Conservation (phyloP, 371 early-diverging fungal species). For the Sanchytrium tribonematis region DNA sequence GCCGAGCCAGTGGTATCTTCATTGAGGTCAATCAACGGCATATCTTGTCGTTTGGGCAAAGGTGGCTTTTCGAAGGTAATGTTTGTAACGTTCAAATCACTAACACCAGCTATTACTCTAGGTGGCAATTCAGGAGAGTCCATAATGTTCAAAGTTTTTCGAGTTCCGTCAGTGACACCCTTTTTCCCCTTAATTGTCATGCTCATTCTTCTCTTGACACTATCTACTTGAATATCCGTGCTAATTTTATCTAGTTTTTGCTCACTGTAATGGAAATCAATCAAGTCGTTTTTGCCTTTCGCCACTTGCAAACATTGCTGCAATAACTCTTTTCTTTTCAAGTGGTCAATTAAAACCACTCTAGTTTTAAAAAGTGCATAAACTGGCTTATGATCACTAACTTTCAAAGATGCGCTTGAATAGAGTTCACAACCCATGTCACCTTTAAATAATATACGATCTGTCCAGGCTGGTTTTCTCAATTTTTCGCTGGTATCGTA, state of each 20-base stretch:
- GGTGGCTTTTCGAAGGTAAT: not conserved
- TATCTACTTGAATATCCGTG: not conserved
- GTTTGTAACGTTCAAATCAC: not conserved
- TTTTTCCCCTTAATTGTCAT: not conserved
- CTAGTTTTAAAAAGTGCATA: conserved; percentile 29
- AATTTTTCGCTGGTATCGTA: conserved; percentile 71
- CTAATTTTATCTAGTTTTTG: not conserved
- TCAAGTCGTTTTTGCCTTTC: not conserved
- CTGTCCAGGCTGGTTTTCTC: conserved; percentile 67
- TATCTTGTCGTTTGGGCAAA: not conserved
- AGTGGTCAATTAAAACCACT: conserved; percentile 5
- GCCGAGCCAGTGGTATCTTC: too few relatives aligned
- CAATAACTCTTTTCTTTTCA: not conserved
- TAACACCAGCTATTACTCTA: not conserved
- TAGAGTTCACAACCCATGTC: not conserved
- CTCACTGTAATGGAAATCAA: not conserved
- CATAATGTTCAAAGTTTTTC: not conserved
- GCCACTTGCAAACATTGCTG: not conserved
- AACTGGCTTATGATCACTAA: conserved; percentile 83
- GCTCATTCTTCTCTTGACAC: not conserved
- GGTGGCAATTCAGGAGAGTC: not conserved
- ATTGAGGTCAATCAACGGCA: not conserved
- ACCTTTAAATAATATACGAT: conserved; percentile 41
- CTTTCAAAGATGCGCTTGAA: conserved; percentile 12
- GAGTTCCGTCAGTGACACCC: not conserved